A percentile compares a stretch with the other conserved stretches of the same genome.
phyloP scores from a whole-genome alignment of 2,329 filamentous ascomycete species.

The Claviceps spartinae region DNA sequence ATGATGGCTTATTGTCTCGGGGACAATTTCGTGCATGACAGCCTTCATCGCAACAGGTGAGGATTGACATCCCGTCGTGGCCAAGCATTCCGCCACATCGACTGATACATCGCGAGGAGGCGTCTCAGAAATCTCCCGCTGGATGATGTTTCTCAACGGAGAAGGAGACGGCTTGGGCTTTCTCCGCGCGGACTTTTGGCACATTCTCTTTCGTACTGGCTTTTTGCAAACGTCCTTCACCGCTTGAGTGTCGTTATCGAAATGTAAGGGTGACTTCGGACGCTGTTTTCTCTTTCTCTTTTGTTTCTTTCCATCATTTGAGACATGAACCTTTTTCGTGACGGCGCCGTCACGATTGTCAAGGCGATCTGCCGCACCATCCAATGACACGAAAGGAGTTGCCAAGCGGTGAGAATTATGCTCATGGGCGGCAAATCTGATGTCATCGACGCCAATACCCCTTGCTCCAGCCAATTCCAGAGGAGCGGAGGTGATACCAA shows the following conservation, averaged over 20 bases:
- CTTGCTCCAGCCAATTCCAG: neutral
- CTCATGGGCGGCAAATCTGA: neutral
- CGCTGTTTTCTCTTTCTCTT: constrained; percentile 18
- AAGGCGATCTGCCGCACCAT: neutral
- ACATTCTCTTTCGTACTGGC: constrained; percentile 1
- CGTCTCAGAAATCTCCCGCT: neutral
- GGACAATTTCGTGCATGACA: neutral
- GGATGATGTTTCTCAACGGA: neutral
- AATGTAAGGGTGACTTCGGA: constrained; percentile 20
- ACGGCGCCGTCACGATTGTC: neutral
- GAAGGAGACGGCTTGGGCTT: neutral
- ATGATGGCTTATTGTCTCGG: neutral
- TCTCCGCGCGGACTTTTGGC: neutral
- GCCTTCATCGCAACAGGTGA: neutral
- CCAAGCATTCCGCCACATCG: neutral
- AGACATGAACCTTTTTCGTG: neutral
- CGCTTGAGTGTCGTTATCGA: constrained; percentile 18
- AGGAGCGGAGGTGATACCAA: too few relatives aligned
- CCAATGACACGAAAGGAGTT: neutral
- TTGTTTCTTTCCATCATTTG: neutral
- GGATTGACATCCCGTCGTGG: neutral
- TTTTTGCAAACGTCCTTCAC: constrained; percentile 8
- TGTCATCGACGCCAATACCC: neutral
- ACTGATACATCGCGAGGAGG: neutral
- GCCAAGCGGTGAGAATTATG: neutral